Evolutionary conservation across 169 alveolate genomes (phyloP).

Genomic region (Babesia bigemina): DNA sequence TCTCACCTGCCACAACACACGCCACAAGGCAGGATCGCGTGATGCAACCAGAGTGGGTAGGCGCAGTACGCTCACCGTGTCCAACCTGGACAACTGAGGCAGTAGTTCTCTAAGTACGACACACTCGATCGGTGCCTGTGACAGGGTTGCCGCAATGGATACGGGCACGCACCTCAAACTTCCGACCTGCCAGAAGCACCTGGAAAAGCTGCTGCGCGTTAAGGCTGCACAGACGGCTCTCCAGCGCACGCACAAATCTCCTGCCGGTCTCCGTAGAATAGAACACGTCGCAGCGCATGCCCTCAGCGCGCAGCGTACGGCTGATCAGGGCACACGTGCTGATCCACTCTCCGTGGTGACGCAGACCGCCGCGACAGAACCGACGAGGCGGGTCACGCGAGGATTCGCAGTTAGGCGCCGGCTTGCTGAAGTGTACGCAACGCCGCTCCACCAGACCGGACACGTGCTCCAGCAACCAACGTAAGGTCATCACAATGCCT

Average conservation of each 20-base stretch:
- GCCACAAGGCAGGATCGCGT: conserved; percentile 16
- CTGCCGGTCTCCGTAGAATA: conserved; percentile 30
- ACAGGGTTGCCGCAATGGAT: too few relatives aligned
- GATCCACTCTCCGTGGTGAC: conserved; percentile 66
- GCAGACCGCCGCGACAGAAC: conserved; percentile 53
- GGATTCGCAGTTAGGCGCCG: background rate
- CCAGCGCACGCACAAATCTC: conserved; percentile 35
- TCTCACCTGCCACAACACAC: conserved; percentile 1
- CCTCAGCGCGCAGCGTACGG: conserved; percentile 9
- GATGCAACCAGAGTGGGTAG: conserved; percentile 8
- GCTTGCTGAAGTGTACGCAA: conserved; percentile 49
- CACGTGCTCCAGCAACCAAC: conserved; percentile 29
- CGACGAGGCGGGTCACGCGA: conserved; percentile 9
- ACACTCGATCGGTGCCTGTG: conserved; percentile 1
- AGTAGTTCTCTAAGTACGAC: background rate
- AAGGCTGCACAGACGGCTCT: conserved; percentile 56
- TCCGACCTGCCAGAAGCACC: conserved; percentile 28
- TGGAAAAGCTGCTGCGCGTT: conserved; percentile 33
- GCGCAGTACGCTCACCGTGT: conserved; percentile 1
- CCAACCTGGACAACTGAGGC: background rate
- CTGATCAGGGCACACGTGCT: conserved; percentile 23
- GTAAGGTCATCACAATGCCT: background rate
- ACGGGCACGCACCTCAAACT: conserved; percentile 14
- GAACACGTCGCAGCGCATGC: conserved; percentile 12
- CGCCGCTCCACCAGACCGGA: conserved; percentile 27